Conservation (phyloP, 2,329 filamentous ascomycete species). For the Cladophialophora bantiana region DNA sequence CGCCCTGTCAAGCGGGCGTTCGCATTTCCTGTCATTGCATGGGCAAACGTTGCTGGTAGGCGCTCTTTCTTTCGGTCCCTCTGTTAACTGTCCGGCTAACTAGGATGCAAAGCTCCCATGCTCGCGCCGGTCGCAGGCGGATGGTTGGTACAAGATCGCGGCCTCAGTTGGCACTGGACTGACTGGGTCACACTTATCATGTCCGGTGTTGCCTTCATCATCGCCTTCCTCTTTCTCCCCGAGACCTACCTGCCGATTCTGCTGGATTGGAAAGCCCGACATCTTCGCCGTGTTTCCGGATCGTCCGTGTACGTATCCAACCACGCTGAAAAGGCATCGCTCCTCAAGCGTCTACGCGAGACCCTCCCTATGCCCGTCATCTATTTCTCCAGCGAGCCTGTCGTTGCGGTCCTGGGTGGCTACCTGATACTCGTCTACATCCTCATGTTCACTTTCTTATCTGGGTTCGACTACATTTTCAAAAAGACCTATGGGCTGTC, state of each 20-base stretch:
- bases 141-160: conserved; percentile 39
- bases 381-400: conserved; percentile 54
- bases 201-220: conserved; percentile 2
- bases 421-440: conserved; percentile 45
- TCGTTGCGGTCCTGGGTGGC: conserved; percentile 42
- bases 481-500: conserved; percentile 56
- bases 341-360: not conserved
- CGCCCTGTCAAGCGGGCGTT: conserved; percentile 6
- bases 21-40: conserved; percentile 12
- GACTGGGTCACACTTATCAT: conserved; percentile 18
- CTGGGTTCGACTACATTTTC: conserved; percentile 62
- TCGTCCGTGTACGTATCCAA: conserved; percentile 44
- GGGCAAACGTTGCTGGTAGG: conserved; percentile 9
- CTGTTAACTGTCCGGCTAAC: conserved; percentile 48
- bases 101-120: not conserved
- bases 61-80: conserved; percentile 47
- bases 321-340: not conserved
- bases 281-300: conserved; percentile 12
- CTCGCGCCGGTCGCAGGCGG: conserved; percentile 5
- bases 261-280: conserved; percentile 15
- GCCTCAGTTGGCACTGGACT: conserved; percentile 7
- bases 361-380: conserved; percentile 47
- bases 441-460: conserved; percentile 48
- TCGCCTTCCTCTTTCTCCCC: conserved; percentile 13
- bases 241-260: conserved; percentile 18